Evolutionary conservation across 1,284 basidiomycete species (phyloP).

Genomic region (Sanghuangporus sanghuang): DNA sequence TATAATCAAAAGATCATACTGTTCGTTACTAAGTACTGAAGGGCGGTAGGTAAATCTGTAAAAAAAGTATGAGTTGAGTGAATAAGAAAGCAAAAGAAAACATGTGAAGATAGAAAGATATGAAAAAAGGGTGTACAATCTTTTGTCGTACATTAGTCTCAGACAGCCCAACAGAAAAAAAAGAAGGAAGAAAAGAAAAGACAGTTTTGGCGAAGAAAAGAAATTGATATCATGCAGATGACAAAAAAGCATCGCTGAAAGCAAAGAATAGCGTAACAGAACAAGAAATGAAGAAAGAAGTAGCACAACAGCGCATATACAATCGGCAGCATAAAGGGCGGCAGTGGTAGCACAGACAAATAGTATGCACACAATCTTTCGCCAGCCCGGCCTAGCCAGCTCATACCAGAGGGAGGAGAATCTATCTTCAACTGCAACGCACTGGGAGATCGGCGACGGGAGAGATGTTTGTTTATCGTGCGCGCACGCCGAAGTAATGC

Average conservation of each 20-base stretch:
- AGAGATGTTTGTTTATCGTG: background rate
- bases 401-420: conserved; percentile 17
- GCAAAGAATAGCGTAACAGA: background rate
- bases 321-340: background rate
- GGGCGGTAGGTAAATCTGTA: background rate
- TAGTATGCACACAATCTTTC: background rate
- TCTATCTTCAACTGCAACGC: conserved; percentile 9
- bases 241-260: background rate
- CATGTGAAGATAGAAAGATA: background rate
- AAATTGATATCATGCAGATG: background rate
- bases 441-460: conserved; percentile 3
- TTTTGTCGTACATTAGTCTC: conserved; percentile 4
- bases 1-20: conserved; percentile 1
- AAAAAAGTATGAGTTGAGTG: background rate
- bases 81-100: background rate
- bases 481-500: background rate
- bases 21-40: conserved; percentile 10
- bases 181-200: background rate
- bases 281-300: background rate
- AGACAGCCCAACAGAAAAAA: background rate
- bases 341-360: background rate
- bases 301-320: conserved; percentile 6
- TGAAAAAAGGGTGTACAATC: background rate
- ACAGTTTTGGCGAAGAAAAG: background rate
- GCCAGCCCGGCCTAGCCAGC: conserved; percentile 15